Base-by-base conservation (phyloP, 768 basidiomycete species). In the Paxillus rubicundulus region DNA sequence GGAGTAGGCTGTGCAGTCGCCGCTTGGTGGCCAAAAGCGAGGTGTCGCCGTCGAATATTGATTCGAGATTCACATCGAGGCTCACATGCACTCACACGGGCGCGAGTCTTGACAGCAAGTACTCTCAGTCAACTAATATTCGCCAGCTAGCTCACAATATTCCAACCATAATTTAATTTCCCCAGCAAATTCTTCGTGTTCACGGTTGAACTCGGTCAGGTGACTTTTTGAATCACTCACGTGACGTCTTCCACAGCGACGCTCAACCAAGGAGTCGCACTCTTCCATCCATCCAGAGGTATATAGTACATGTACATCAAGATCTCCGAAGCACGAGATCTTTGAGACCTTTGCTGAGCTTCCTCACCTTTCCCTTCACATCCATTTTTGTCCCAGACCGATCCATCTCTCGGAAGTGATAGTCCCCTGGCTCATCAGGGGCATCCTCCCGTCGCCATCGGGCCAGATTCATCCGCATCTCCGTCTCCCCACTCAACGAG, bases 401-500 rank as follows among this genome's bases (percentile, higher is more conserved):
- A 33, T 46, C 47, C 50, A 46, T 69, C 53, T 70, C 69, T 24
- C 55, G 55, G 57, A 71, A 71, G 9, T 56, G 63, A 48, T 68
- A 71, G 10, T 55, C 61, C 32, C 69, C 65, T 1, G 69, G 68
- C 40, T 65, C 61, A 47, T 66, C 57, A 2, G 63, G 67, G 20
- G 65, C 63, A 38, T 71, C 53, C 42, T 68, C 66, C 42, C 47
- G 62, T 47, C 64, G 61, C 60, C 71, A 67, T 54, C 65, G 65
- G 9, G 81, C 81, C 33, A 82, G 64, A 1, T 77, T 75, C 79
- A 82, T 82, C 57, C 76, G 71, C 66, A 82, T 55, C 61, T 84
- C 82, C 49, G 77, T 80, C 66, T 83, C 80, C 10, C 82, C 82
- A 48, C 81, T 84, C 57, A 84, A 69, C 50, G 82, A 84, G 62